Evolutionary conservation across 2,329 filamentous ascomycete genomes (phyloP).

Genomic region (Penicillium sp.): DNA sequence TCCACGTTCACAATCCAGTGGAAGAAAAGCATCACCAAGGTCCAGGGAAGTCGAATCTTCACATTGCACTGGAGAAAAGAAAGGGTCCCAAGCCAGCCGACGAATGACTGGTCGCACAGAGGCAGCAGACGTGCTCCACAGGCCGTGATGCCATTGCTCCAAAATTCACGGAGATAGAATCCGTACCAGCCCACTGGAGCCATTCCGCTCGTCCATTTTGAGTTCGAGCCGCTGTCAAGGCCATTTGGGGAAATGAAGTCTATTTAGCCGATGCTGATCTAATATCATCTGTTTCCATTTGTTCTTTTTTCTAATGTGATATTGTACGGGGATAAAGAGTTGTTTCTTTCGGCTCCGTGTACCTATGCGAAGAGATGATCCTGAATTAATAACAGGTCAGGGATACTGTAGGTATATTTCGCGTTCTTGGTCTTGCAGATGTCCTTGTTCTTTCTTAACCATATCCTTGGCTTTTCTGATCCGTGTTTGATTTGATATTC

Average conservation of each 20-base stretch:
- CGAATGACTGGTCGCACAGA: background rate
- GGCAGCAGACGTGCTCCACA: background rate
- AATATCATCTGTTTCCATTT: background rate
- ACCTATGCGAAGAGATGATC: background rate
- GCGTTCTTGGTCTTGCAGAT: background rate
- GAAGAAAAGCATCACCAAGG: background rate
- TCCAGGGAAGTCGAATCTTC: background rate
- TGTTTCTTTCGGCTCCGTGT: background rate
- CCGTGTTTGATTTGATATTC: background rate
- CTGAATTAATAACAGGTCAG: background rate
- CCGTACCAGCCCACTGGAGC: conserved; percentile 12
- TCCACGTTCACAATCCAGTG: background rate
- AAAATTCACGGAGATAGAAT: conserved; percentile 21
- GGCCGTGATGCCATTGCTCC: conserved; percentile 8
- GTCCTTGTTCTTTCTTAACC: background rate
- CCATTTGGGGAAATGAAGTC: background rate
- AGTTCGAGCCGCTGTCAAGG: background rate
- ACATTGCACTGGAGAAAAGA: background rate
- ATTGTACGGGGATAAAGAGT: background rate
- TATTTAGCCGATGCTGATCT: background rate
- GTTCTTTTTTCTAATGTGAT: background rate
- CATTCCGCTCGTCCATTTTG: conserved; percentile 8
- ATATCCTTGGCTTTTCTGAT: background rate
- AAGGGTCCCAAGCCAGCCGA: background rate
- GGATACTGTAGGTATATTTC: background rate